Conservation (phyloP, 768 basidiomycete genomes). For the Russula dissimulans region DNA sequence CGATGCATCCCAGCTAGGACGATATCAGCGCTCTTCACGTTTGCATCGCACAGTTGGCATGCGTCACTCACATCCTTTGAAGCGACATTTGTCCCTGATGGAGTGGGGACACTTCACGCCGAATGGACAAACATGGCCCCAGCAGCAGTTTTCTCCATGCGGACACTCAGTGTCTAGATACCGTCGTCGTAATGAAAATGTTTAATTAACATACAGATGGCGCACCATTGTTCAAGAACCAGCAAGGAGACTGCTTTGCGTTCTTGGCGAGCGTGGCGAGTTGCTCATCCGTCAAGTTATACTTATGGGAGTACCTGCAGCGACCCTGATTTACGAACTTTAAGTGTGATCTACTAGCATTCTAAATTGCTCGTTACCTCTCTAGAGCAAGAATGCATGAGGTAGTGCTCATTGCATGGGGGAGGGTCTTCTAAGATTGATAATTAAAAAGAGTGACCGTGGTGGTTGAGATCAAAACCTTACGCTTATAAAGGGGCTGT, state of each 20-base stretch:
- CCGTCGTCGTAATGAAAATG: background rate
- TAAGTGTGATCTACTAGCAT: background rate
- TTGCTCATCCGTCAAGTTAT: slow-evolving; percentile 61
- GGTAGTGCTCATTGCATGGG: slow-evolving; percentile 77
- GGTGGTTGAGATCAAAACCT: background rate
- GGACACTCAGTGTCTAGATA: slow-evolving; percentile 57
- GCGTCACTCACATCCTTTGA: slow-evolving; percentile 52
- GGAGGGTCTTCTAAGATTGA: slow-evolving; percentile 57
- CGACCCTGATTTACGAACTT: slow-evolving; percentile 24
- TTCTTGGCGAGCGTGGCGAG: slow-evolving; percentile 59
- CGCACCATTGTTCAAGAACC: slow-evolving; percentile 70
- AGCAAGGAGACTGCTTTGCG: slow-evolving; percentile 81
- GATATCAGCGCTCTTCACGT: background rate
- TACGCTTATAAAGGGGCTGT: slow-evolving; percentile 15
- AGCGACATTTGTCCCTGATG: slow-evolving; percentile 80
- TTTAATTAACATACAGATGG: background rate
- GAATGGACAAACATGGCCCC: slow-evolving; percentile 77
- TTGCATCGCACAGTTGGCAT: background rate
- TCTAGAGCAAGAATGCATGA: slow-evolving; percentile 72
- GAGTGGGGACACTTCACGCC: slow-evolving; percentile 49
- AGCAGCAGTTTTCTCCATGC: slow-evolving; percentile 68
- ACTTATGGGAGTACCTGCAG: slow-evolving; percentile 83
- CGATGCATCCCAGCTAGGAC: slow-evolving; percentile 35
- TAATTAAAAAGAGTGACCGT: slow-evolving; percentile 6
- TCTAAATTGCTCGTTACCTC: slow-evolving; percentile 29